phyloP scores from a whole-genome alignment of 169 alveolate species.

The Perkinsus marinus region DNA sequence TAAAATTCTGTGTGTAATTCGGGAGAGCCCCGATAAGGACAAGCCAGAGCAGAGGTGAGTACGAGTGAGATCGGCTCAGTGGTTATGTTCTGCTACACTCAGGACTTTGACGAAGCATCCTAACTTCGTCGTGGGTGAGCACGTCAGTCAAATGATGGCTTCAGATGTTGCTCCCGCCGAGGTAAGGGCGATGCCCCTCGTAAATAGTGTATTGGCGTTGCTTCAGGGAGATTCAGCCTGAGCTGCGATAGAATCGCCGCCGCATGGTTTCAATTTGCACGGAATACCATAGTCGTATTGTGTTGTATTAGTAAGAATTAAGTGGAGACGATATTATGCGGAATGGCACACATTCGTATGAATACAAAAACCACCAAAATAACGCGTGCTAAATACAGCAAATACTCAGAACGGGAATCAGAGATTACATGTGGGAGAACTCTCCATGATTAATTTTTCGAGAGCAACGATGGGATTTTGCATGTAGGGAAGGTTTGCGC shows the following conservation, averaged over 20 bases:
- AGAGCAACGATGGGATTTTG: too few relatives aligned
- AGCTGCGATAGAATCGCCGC: background rate
- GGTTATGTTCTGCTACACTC: background rate
- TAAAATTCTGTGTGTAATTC: background rate
- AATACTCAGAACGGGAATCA: too few relatives aligned
- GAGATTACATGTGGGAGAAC: too few relatives aligned
- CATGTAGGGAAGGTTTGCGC: too few relatives aligned
- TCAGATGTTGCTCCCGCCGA: background rate
- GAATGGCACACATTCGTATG: too few relatives aligned
- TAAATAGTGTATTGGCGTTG: background rate
- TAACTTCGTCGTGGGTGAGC: background rate
- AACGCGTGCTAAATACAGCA: too few relatives aligned
- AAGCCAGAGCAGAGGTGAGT: background rate
- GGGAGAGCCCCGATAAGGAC: background rate
- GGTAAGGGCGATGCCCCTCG: background rate
- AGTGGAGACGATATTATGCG: background rate
- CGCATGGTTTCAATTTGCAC: background rate
- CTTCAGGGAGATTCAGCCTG: background rate
- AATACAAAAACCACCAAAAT: too few relatives aligned
- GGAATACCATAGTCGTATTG: background rate
- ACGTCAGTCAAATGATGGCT: background rate
- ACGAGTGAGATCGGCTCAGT: background rate
- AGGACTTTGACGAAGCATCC: background rate
- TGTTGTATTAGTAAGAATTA: background rate
- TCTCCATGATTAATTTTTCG: too few relatives aligned